phyloP scores from a whole-genome alignment of 345 rosid genomes.

The Mallotus nudiflorus region DNA sequence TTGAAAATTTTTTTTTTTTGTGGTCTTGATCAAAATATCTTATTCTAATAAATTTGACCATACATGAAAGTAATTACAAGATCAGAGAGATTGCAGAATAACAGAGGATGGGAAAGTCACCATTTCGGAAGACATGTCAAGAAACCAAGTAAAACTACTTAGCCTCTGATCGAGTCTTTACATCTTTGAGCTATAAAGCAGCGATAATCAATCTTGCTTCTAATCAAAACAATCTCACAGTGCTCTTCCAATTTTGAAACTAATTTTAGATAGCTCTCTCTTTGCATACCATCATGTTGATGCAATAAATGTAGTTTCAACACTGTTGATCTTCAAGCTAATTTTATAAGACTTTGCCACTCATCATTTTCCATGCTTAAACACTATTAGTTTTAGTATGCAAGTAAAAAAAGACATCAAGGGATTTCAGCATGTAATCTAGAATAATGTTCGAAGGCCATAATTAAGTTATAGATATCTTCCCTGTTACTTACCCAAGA shows the following conservation, averaged over 20 bases:
- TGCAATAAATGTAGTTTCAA: slow-evolving; percentile 11
- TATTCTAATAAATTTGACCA: not conserved
- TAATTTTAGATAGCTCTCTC: slow-evolving; percentile 73
- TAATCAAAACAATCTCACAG: slow-evolving; percentile 72
- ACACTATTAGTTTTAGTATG: no score
- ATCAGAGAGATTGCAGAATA: not conserved
- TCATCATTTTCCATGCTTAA: no score
- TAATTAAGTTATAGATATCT: not conserved
- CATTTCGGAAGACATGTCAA: not conserved
- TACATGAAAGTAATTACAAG: not conserved
- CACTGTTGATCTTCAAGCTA: not conserved
- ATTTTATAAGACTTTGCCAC: no score
- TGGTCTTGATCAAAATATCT: not conserved
- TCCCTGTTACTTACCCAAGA: not conserved
- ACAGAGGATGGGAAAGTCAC: no score
- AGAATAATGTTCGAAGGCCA: not conserved
- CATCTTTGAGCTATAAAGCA: slow-evolving; percentile 64
- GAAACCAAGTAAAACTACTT: not conserved
- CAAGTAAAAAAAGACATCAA: no score
- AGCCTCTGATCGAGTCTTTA: slow-evolving; percentile 43
- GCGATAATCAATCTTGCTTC: slow-evolving; percentile 86
- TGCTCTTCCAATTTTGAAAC: slow-evolving; percentile 66
- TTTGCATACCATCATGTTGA: slow-evolving; percentile 91
- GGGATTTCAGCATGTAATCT: slow-evolving; percentile 1
- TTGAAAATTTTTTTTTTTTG: not conserved